Evolutionary conservation across 805 yeast genomes (phyloP).

Genomic region (Saccharomycopsis selenospora): DNA sequence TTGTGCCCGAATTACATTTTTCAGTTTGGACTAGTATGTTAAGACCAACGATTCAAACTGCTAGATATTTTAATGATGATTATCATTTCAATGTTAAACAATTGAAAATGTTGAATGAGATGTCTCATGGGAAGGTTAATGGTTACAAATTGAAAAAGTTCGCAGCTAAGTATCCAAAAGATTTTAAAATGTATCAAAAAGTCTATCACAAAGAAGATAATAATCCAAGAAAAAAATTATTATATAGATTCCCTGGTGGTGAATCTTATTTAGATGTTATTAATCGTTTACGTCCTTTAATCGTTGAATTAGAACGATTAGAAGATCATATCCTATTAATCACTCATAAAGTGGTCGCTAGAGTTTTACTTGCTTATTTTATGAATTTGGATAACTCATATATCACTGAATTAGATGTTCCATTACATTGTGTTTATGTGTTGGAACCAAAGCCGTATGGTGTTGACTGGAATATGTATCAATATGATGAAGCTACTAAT

Average conservation of each 20-base stretch:
- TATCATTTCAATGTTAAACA: conserved; percentile 74
- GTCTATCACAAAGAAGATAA: conserved; percentile 25
- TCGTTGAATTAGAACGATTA: conserved; percentile 87
- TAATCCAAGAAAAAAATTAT: conserved; percentile 51
- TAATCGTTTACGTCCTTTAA: conserved; percentile 80
- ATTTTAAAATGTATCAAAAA: conserved; percentile 43
- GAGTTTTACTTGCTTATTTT: conserved; percentile 83
- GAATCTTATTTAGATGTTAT: conserved; percentile 93
- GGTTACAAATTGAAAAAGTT: conserved; percentile 89
- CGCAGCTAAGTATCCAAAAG: conserved; percentile 61
- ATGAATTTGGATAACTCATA: conserved; percentile 72
- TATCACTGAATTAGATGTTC: conserved; percentile 87
- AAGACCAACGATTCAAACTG: conserved; percentile 68
- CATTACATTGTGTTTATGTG: conserved; percentile 83
- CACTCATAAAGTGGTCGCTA: conserved; percentile 85
- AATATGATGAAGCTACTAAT: conserved; percentile 69
- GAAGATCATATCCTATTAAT: conserved; percentile 78
- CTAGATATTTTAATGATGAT: conserved; percentile 65
- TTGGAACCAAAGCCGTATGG: conserved; percentile 94
- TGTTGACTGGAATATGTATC: conserved; percentile 86
- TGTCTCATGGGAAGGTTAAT: conserved; percentile 88
- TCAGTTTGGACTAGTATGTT: conserved; percentile 94
- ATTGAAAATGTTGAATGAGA: conserved; percentile 87
- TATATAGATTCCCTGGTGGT: conserved; percentile 90
- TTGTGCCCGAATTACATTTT: conserved; percentile 64